Percentiles rank a stretch among this genome's conserved stretches.
Conservation (phyloP, 139 green algal genomes). For the Pseudopediastrum boryanum region DNA sequence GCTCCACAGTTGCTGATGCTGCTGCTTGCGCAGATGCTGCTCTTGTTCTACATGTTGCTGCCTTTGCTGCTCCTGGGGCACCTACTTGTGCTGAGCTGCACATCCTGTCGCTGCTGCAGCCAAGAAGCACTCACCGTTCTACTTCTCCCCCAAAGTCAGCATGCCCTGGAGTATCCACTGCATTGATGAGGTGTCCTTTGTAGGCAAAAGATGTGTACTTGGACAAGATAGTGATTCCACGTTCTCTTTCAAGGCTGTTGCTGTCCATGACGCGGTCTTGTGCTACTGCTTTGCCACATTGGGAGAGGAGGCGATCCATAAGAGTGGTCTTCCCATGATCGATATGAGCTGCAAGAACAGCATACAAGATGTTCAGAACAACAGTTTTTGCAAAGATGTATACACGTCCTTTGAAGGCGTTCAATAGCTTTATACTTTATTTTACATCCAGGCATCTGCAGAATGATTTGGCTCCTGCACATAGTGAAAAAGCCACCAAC, state of each 20-base stretch:
- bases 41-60: neutral
- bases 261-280: constrained; percentile 71
- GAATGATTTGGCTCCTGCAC: too few species aligned
- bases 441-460: too few species aligned
- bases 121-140: constrained; percentile 83
- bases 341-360: constrained; percentile 71
- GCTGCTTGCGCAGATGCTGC: neutral
- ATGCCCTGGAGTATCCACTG: constrained; percentile 92
- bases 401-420: too few species aligned
- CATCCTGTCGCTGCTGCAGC: neutral
- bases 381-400: too few species aligned
- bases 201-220: constrained; percentile 79
- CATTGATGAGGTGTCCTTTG: constrained; percentile 73
- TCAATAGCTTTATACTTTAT: too few species aligned
- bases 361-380: too few species aligned
- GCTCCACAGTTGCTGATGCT: too few species aligned
- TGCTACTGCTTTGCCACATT: constrained; percentile 48
- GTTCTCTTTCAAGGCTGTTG: constrained; percentile 83
- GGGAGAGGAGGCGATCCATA: constrained; percentile 73
- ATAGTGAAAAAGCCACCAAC: too few species aligned
- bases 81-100: neutral
- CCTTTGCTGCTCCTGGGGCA: constrained; percentile 1
- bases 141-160: constrained; percentile 95
- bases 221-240: constrained; percentile 90
- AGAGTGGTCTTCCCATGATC: constrained; percentile 96